phyloP scores from a whole-genome alignment of 2,329 filamentous ascomycete species.

The Aspergillus quadricinctus region DNA sequence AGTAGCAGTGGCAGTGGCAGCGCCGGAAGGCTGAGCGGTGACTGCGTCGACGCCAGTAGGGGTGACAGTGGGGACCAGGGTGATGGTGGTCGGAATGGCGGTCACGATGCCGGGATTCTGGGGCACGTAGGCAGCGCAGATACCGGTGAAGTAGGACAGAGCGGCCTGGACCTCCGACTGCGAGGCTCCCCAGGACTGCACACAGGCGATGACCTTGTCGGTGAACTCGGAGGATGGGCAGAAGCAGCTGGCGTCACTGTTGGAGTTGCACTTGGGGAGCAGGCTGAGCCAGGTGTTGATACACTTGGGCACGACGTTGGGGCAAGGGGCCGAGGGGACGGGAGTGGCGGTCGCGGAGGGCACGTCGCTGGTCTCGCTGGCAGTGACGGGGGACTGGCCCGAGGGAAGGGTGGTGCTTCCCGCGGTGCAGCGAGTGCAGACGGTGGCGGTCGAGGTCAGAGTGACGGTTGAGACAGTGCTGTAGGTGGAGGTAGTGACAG shows the following conservation, averaged over 20 bases:
- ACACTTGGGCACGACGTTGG: slow-evolving; percentile 75
- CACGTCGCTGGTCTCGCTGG: neutral
- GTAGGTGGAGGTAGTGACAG: slow-evolving; percentile 49
- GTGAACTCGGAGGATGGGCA: slow-evolving; percentile 76
- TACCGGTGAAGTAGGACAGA: slow-evolving; percentile 81
- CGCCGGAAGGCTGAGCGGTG: slow-evolving; percentile 11
- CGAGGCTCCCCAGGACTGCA: slow-evolving; percentile 69
- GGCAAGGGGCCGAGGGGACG: slow-evolving; percentile 45
- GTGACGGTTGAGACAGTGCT: slow-evolving; percentile 54
- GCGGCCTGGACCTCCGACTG: slow-evolving; percentile 65
- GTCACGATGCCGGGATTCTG: slow-evolving; percentile 84
- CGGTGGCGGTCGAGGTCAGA: slow-evolving; percentile 20
- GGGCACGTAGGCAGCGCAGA: slow-evolving; percentile 72
- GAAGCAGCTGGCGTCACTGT: slow-evolving; percentile 80
- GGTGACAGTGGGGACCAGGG: slow-evolving; percentile 44
- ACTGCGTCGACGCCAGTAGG: slow-evolving; percentile 43
- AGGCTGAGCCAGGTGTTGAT: slow-evolving; percentile 83
- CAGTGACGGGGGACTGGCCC: slow-evolving; percentile 3
- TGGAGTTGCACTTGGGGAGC: slow-evolving; percentile 68
- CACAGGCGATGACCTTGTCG: slow-evolving; percentile 72
- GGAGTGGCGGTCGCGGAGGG: slow-evolving; percentile 12
- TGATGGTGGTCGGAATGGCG: slow-evolving; percentile 61
- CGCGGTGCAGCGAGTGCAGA: slow-evolving; percentile 8
- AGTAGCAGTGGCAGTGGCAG: slow-evolving; percentile 20
- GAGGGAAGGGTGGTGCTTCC: slow-evolving; percentile 1